Conservation (phyloP, 208 protist species). For the Acanthamoeba castellanii region DNA sequence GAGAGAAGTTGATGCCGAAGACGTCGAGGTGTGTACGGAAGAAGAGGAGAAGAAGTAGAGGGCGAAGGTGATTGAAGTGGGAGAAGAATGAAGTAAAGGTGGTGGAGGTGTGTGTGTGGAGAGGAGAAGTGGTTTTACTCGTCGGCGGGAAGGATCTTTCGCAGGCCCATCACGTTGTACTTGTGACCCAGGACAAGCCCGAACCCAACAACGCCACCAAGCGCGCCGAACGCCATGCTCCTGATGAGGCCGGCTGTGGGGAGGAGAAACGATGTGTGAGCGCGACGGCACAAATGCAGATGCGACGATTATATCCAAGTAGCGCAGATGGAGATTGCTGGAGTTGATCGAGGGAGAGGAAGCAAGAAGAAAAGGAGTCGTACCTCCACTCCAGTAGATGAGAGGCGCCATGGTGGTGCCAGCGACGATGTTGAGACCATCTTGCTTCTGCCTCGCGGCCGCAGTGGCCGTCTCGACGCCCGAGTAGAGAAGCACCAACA, state of each 20-base stretch:
- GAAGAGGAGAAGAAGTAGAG: not conserved
- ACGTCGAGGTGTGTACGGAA: too few relatives aligned
- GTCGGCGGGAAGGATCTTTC: constrained; percentile 42
- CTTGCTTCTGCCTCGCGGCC: constrained; percentile 42
- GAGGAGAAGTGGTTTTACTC: not conserved
- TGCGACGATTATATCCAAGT: not conserved
- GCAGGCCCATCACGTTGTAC: constrained; percentile 49
- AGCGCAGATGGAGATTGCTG: not conserved
- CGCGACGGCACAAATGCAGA: too few relatives aligned
- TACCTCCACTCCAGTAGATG: constrained; percentile 73
- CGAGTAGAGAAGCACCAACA: constrained; percentile 27
- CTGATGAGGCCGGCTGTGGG: constrained; percentile 2
- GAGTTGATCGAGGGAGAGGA: not conserved
- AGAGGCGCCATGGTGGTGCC: constrained; percentile 37
- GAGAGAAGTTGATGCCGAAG: not conserved
- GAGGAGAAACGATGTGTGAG: not conserved
- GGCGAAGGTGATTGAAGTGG: not conserved
- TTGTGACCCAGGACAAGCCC: not conserved
- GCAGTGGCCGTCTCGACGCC: not conserved
- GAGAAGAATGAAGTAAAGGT: not conserved
- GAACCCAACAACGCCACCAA: not conserved
- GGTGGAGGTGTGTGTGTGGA: not conserved
- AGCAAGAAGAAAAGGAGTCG: not conserved
- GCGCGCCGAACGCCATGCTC: not conserved
- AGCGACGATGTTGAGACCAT: constrained; percentile 55